Evolutionary conservation across 352 stramenopile genomes (phyloP).

Genomic region (Pythium volutum): DNA sequence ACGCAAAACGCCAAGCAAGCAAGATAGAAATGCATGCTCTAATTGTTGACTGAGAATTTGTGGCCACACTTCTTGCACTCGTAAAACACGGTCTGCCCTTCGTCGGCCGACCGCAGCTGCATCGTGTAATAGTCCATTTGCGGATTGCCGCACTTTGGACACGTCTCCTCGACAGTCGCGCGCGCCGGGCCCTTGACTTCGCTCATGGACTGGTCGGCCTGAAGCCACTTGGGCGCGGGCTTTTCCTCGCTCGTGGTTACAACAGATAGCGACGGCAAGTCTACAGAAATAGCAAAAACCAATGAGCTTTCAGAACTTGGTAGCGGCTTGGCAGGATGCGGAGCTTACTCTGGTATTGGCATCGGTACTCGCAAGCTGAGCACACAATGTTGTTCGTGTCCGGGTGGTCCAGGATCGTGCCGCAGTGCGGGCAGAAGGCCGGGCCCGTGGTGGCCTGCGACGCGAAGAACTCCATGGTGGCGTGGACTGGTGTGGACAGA

Average conservation of each 20-base stretch:
- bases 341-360: constrained; percentile 71
- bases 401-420: constrained; percentile 84
- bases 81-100: constrained; percentile 99
- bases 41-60: constrained; percentile 90
- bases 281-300: constrained; percentile 26
- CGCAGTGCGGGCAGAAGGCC: constrained; percentile 87
- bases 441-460: constrained; percentile 60
- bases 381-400: constrained; percentile 88
- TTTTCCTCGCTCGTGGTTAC: constrained; percentile 78
- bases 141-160: constrained; percentile 95
- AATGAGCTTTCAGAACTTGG: background rate
- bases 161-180: constrained; percentile 97
- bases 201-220: constrained; percentile 64
- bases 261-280: constrained; percentile 74
- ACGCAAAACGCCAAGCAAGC: too few species aligned
- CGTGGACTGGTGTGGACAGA: background rate
- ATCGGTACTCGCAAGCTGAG: constrained; percentile 81
- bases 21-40: constrained; percentile 21
- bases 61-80: constrained; percentile 97
- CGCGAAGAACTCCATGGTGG: constrained; percentile 71
- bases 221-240: constrained; percentile 77
- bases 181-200: constrained; percentile 85
- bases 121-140: constrained; percentile 99
- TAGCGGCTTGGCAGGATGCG: background rate
- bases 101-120: constrained; percentile 98